Conservation (phyloP, 2,329 filamentous ascomycete genomes). For the Fusarium guadeloupense region DNA sequence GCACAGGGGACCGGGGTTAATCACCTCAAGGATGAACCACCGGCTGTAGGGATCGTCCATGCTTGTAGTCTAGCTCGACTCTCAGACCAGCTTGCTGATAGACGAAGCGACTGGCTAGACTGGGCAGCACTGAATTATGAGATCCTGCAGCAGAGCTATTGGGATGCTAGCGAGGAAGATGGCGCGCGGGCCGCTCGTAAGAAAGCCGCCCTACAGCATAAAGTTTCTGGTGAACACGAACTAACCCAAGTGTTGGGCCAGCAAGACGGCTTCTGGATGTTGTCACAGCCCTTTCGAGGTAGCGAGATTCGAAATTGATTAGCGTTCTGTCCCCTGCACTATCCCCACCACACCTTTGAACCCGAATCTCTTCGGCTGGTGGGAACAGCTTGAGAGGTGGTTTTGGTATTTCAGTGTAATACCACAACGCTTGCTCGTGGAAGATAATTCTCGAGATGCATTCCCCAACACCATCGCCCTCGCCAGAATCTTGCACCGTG, state of each 20-base stretch:
- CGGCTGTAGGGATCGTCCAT: constrained; percentile 37
- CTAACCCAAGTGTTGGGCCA: constrained; percentile 19
- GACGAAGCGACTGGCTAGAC: constrained; percentile 13
- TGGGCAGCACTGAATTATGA: constrained; percentile 22
- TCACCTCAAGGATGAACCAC: constrained; percentile 35
- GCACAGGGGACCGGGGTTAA: constrained; percentile 41
- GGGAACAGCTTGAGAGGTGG: not conserved
- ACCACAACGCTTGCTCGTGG: not conserved
- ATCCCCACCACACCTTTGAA: constrained; percentile 17
- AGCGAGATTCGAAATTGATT: constrained; percentile 25
- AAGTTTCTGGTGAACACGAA: constrained; percentile 24
- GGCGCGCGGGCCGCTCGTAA: constrained; percentile 38
- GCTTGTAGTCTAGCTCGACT: constrained; percentile 32
- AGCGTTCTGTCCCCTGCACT: constrained; percentile 19
- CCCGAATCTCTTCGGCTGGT: constrained; percentile 30
- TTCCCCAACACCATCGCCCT: not conserved
- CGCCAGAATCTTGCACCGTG: not conserved
- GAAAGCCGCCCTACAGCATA: constrained; percentile 28
- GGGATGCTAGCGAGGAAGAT: constrained; percentile 29
- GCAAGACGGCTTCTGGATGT: constrained; percentile 1
- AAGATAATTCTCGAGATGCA: not conserved
- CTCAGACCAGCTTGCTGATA: constrained; percentile 16
- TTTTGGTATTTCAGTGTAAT: not conserved
- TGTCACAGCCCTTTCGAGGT: constrained; percentile 21
- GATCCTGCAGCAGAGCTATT: constrained; percentile 32